A percentile compares a stretch with the other conserved stretches of the same genome.
Conservation (phyloP, 495 filamentous ascomycete genomes). For the Staphylotrichum tortipilum region DNA sequence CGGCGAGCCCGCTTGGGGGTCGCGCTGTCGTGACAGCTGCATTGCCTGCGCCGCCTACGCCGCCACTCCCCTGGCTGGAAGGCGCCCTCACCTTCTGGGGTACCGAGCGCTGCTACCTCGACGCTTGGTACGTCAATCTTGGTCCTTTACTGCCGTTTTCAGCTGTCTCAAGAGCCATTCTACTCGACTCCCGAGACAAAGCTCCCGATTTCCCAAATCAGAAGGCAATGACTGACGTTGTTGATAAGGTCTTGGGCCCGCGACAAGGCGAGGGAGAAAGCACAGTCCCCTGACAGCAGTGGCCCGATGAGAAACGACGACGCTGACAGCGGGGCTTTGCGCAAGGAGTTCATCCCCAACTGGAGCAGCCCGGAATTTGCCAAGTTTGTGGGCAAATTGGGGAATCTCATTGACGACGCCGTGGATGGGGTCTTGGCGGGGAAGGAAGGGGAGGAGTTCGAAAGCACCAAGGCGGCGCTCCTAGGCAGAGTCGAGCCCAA, state of each 20-base stretch:
- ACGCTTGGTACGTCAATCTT: too few species aligned
- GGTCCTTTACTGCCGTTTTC: too few species aligned
- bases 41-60: too few species aligned
- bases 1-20: too few species aligned
- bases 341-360: conserved; percentile 56
- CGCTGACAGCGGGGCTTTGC: conserved; percentile 53
- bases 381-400: conserved; percentile 41
- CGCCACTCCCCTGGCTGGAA: conserved; percentile 40
- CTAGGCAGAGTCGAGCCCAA: conserved; percentile 22
- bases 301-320: conserved; percentile 27
- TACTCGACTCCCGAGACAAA: too few species aligned
- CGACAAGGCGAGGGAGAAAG: conserved; percentile 25
- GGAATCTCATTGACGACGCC: conserved; percentile 23
- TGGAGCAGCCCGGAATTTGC: conserved; percentile 55
- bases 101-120: conserved; percentile 57
- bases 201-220: too few species aligned
- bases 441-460: conserved; percentile 7
- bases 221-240: too few species aligned
- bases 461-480: conserved; percentile 15
- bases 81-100: conserved; percentile 66
- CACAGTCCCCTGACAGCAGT: background rate
- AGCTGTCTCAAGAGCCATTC: too few species aligned
- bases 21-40: too few species aligned
- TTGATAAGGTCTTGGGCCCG: conserved; percentile 45
- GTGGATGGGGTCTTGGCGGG: conserved; percentile 15